These are phyloP conservation scores for Pterocarpus macrocarpus DNA, from an alignment of 306 rosid species.

Conservation along the genomic window DNA sequence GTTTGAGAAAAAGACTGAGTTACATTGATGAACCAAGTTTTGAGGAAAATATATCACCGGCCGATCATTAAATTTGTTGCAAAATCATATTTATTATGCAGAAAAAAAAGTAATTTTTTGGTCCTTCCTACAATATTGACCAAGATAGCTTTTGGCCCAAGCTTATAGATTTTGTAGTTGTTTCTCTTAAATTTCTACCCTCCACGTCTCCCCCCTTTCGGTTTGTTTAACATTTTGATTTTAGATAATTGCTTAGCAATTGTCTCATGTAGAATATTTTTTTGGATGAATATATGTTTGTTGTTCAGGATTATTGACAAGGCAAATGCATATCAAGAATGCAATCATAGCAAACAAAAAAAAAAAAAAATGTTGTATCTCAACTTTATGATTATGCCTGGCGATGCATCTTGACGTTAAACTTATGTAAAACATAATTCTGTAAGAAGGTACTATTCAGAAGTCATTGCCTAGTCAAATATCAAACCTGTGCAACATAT, in stretches of 20 bases:
- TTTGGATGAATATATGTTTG: too few species aligned
- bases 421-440: not conserved
- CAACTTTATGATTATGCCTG: not conserved
- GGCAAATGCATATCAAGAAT: not conserved
- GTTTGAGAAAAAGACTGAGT: conserved; percentile 49
- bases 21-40: conserved; percentile 21
- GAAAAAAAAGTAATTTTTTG: conserved; percentile 13
- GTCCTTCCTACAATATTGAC: conserved; percentile 37
- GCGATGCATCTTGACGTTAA: not conserved
- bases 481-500: not conserved
- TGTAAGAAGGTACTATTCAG: not conserved
- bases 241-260: not conserved
- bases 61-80: conserved; percentile 34
- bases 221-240: not conserved
- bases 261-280: too few species aligned
- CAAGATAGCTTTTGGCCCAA: not conserved
- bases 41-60: conserved; percentile 35
- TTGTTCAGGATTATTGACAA: too few species aligned
- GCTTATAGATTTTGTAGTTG: conserved; percentile 14
- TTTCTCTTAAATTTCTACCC: not conserved
- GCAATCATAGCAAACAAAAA: too few species aligned
- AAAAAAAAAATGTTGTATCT: not conserved
- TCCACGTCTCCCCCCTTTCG: too few species aligned
- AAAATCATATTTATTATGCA: conserved; percentile 25
- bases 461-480: not conserved